Conservation (phyloP, 139 green algal genomes). For the Deuterostichococcus epilithicus region DNA sequence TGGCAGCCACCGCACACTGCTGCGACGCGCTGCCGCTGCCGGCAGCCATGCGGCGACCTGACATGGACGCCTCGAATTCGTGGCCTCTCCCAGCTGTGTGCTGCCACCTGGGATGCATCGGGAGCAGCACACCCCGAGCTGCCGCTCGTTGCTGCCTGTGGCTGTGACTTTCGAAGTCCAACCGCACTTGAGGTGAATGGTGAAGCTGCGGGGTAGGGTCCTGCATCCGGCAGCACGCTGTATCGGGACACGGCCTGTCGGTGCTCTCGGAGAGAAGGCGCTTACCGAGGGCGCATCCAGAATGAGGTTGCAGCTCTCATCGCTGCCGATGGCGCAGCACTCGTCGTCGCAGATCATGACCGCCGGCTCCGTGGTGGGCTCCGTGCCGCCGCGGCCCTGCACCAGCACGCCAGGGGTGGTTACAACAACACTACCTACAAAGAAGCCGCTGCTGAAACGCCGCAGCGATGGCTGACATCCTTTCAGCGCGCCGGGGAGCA, state of each 20-base stretch:
- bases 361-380: constrained; percentile 15
- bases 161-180: too few species aligned
- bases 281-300: constrained; percentile 12
- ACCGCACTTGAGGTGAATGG: too few species aligned
- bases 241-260: not conserved
- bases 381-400: not conserved
- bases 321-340: constrained; percentile 14
- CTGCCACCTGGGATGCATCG: too few species aligned
- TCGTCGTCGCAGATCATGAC: constrained; percentile 13
- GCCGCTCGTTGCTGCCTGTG: too few species aligned
- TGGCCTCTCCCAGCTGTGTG: too few species aligned
- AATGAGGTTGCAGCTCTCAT: constrained; percentile 4
- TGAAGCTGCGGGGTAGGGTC: too few species aligned
- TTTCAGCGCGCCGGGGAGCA: not conserved
- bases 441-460: not conserved
- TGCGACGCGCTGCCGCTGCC: too few species aligned
- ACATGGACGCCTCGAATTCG: too few species aligned
- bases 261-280: not conserved
- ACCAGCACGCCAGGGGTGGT: not conserved
- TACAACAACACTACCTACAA: not conserved
- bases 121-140: too few species aligned
- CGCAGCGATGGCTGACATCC: not conserved
- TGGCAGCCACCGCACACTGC: too few species aligned
- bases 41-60: too few species aligned
- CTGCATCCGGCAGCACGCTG: not conserved